Evolutionary conservation across 805 yeast genomes (phyloP).

Genomic region (Lipomyces starkeyi): DNA sequence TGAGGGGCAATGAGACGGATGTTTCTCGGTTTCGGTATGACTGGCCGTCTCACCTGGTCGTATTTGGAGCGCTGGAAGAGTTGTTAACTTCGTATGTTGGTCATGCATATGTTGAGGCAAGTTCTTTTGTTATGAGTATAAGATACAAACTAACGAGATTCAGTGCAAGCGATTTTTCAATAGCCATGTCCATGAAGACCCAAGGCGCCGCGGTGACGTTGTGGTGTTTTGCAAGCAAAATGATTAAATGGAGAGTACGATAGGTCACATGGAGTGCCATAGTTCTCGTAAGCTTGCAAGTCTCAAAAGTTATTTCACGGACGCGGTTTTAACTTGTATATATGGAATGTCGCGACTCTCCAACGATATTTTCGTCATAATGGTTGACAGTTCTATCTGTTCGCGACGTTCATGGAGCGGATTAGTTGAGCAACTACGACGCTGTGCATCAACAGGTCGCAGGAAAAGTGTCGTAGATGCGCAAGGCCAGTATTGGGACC

Average conservation of each 20-base stretch:
- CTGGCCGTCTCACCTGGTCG: constrained; percentile 78
- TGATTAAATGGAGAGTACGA: background rate
- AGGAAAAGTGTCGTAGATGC: too few species aligned
- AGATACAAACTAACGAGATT: constrained; percentile 32
- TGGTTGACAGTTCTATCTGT: background rate
- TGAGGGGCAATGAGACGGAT: constrained; percentile 40
- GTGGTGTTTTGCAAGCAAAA: constrained; percentile 54
- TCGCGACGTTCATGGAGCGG: background rate
- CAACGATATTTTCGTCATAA: background rate
- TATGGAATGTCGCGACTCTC: background rate
- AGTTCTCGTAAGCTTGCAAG: background rate
- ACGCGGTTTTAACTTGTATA: too few species aligned
- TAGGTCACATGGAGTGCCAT: background rate
- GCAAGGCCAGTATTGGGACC: too few species aligned
- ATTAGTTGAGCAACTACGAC: too few species aligned
- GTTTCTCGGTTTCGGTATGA: constrained; percentile 46
- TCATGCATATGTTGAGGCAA: constrained; percentile 37
- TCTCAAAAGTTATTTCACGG: background rate
- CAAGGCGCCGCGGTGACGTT: constrained; percentile 77
- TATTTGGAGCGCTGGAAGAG: constrained; percentile 69
- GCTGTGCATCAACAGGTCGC: too few species aligned
- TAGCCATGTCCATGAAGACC: constrained; percentile 84
- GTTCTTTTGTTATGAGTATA: background rate
- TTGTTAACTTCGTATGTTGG: constrained; percentile 51
- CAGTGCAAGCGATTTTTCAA: constrained; percentile 69